Evolutionary conservation across 306 rosid species (phyloP), one percentile per base, ranked within the genome.

Genomic region (Mucuna pruriens): DNA sequence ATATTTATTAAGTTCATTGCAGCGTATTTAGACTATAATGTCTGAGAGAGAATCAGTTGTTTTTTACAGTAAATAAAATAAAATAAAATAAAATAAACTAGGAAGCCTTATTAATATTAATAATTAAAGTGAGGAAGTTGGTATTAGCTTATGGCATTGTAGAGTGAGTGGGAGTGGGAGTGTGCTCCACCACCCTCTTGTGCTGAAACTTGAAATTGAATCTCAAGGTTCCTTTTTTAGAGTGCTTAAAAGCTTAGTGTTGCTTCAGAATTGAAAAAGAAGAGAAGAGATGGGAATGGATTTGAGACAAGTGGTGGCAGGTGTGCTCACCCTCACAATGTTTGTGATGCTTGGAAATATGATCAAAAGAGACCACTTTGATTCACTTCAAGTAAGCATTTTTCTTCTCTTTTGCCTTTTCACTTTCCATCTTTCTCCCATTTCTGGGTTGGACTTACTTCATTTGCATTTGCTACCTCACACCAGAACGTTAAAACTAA

Each of bases 301-400:
- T 89, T 85, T 93, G 93, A 91, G 94, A 88, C 97, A 93, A 86
- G 94, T 93, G 12, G 92, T 93, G 72, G 97, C 97, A 19, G 97
- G 90, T 16, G 74, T 91, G 4, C 89, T 93, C 57, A 93, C 97
- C 4, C 64, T 93, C 57, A 82, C 94, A 23, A 93, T 93, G 97
- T 93, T 93, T 84, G 88, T 93, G 31, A 93, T 93, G 97, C 97
- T 93, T 72, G 97, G 91, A 11, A 83, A 91, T 74, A 93, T 93
- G 97, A 91, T 91, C 89, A 91, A 93, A 78, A 87, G 93, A 69
- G 97, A 93, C 86, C 94, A 93, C 83, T 91, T 93, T 80, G 92
- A 93, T 83, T 78, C 91, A 62, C 80, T 79, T 57, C 78, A 86
- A 54, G 94, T 93, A 85, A 80, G 1, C 45, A 74, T 17, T 2